Base-by-base conservation (phyloP, 2,329 filamentous ascomycete species). In the Elsinoe batatas region DNA sequence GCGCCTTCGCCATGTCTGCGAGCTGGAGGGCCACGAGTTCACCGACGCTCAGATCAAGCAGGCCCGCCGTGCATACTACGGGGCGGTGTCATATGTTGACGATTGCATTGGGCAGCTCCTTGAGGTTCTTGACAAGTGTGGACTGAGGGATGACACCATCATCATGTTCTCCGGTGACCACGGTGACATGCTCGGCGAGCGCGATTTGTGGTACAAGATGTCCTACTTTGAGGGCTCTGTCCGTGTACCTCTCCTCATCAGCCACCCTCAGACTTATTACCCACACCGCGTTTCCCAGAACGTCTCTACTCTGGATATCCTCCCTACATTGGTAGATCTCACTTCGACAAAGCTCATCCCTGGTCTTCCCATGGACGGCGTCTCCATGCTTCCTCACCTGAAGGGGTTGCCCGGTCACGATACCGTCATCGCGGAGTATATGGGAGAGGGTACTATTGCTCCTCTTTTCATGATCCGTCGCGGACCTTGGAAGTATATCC, bases 171-270 rank as follows among this genome's bases (percentile, higher is more conserved):
- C 86, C 57, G 90, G 91, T 43, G 91, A 96, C 68, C 91, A 96
- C 66, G 91, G 91, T 56, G 91, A 96, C 71, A 96, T 96, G 91
- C 80, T 96, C 6, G 91, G 91, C 58, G 91, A 96, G 75, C 84
- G 89, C 54, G 87, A 87, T 5, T 75, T 96, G 46, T 96, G 91
- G 91, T 91, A 95, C 77, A 96, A 96, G 79, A 96, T 96, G 91
- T 89, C 83, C 67, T 96, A 93, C 79, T 95, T 90, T 65, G 91
- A 96, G 77, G 85, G 85, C 38, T 95, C 89, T 11, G 88, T 89
- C 44, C 85, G 91, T 26, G 91, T 96, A 18, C 91, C 91, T 1
- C 83, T 96, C 67, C 77, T 96, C 61, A 79, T 95, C 68, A 85
- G 89, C 70, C 83, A 91, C 64, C 91, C 91, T 22, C 77, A 83